Conservation (phyloP, 2,329 filamentous ascomycete species). For the Calonectria crousiana region DNA sequence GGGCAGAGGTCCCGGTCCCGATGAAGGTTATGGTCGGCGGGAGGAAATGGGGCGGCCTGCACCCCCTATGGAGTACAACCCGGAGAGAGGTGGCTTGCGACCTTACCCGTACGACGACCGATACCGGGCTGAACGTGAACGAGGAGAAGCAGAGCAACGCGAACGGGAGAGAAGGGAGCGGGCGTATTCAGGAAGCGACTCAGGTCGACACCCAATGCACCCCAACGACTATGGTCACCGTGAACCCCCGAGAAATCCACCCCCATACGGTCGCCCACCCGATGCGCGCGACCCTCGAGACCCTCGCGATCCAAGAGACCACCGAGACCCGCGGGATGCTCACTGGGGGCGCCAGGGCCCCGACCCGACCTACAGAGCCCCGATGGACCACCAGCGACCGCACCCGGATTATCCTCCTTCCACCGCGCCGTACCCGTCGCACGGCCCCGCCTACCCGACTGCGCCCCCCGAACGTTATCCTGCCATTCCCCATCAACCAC, state of each 20-base stretch:
- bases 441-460: slow-evolving; percentile 46
- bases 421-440: slow-evolving; percentile 52
- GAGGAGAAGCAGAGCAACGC: slow-evolving; percentile 58
- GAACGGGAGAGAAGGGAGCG: slow-evolving; percentile 59
- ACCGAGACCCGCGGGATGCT: slow-evolving; percentile 42
- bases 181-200: slow-evolving; percentile 63
- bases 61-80: slow-evolving; percentile 61
- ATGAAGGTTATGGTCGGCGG: slow-evolving; percentile 61
- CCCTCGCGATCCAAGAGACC: slow-evolving; percentile 46
- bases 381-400: slow-evolving; percentile 56
- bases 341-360: slow-evolving; percentile 50
- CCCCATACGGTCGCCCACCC: slow-evolving; percentile 58
- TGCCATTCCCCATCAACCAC: slow-evolving; percentile 52
- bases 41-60: slow-evolving; percentile 60
- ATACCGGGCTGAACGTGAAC: slow-evolving; percentile 62
- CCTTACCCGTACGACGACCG: slow-evolving; percentile 65
- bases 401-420: slow-evolving; percentile 63
- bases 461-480: slow-evolving; percentile 50
- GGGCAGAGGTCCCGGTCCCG: slow-evolving; percentile 53
- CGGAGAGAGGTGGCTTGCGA: slow-evolving; percentile 61
- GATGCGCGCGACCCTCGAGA: slow-evolving; percentile 57
- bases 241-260: slow-evolving; percentile 58
- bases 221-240: slow-evolving; percentile 55
- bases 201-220: slow-evolving; percentile 55
- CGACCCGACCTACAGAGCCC: slow-evolving; percentile 51